Evolutionary conservation across 2,329 filamentous ascomycete species (phyloP), one percentile per base, ranked within the genome.

Genomic region (Scedosporium apiospermum): DNA sequence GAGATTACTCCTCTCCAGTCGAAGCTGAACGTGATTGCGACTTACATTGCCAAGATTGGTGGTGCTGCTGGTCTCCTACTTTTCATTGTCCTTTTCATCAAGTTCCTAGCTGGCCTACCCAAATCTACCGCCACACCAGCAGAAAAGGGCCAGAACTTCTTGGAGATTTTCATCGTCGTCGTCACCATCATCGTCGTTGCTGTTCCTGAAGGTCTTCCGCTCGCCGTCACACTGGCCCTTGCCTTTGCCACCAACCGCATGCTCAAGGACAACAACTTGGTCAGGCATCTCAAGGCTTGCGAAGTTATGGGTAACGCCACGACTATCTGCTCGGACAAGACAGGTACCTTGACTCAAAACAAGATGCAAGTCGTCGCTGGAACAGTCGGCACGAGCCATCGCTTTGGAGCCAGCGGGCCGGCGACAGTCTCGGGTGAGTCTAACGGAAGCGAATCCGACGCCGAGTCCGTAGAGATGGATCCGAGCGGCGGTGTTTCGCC

Each of bases 71-170:
- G 89, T 66, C 78, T 95, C 14, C 77, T 91, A 7, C 80, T 96
- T 57, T 96, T 97, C 75, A 80, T 93, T 57, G 88, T 96, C 57
- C 80, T 96, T 14, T 85, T 96, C 69, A 93, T 96, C 76, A 84
- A 91, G 69, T 97, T 96, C 71, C 78, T 95, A 9, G 90, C 87
- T 58, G 77, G 84, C 12, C 81, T 96, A 3, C 78, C 79, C 5
- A 71, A 81, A 74, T 66, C 65, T 18, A 79, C 83, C 63, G 66
- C 70, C 3, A 81, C 81, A 0, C 80, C 91, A 3, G 86, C 90
- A 2, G 73, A 86, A 61, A 96, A 96, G 76, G 92, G 89, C 7
- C 90, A 93, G 69, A 80, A 84, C 61, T 91, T 91, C 68, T 80
- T 91, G 67, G 82, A 88, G 64, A 90, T 91, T 64, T 85, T 92